A percentile compares a stretch with the other conserved stretches of the same genome.
Conservation (phyloP, 306 rosid species). For the Cercis canadensis region DNA sequence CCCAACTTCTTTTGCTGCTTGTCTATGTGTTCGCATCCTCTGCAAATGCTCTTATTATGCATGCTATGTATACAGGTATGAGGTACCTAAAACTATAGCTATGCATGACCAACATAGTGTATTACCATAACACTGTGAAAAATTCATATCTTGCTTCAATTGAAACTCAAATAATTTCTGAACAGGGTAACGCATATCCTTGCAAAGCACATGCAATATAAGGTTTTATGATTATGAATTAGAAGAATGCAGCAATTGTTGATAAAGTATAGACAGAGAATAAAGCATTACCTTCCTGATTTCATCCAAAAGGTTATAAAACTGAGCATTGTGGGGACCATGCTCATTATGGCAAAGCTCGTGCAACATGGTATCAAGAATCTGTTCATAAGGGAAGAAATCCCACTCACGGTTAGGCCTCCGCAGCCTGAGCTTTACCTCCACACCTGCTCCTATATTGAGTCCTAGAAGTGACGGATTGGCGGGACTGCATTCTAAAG, state of each 20-base stretch:
- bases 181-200: background rate
- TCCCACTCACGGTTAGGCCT: slow-evolving; percentile 59
- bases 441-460: slow-evolving; percentile 62
- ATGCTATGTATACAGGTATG: background rate
- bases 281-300: slow-evolving; percentile 56
- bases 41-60: background rate
- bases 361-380: slow-evolving; percentile 67
- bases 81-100: background rate
- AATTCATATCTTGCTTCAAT: background rate
- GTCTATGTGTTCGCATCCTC: background rate
- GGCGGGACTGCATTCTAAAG: slow-evolving; percentile 55
- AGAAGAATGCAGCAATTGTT: slow-evolving; percentile 3
- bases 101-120: slow-evolving; percentile 10
- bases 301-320: slow-evolving; percentile 64
- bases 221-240: background rate
- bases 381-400: slow-evolving; percentile 66
- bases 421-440: slow-evolving; percentile 60
- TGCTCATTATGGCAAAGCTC: slow-evolving; percentile 67
- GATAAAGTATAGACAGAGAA: background rate
- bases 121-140: background rate
- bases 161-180: background rate
- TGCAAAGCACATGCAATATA: background rate
- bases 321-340: slow-evolving; percentile 65
- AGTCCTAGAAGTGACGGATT: slow-evolving; percentile 61
- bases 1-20: slow-evolving; percentile 9